A percentile compares a stretch with the other conserved stretches of the same genome.
Evolutionary conservation across 495 filamentous ascomycete species (phyloP).

Genomic region (Aspergillus egyptiacus): DNA sequence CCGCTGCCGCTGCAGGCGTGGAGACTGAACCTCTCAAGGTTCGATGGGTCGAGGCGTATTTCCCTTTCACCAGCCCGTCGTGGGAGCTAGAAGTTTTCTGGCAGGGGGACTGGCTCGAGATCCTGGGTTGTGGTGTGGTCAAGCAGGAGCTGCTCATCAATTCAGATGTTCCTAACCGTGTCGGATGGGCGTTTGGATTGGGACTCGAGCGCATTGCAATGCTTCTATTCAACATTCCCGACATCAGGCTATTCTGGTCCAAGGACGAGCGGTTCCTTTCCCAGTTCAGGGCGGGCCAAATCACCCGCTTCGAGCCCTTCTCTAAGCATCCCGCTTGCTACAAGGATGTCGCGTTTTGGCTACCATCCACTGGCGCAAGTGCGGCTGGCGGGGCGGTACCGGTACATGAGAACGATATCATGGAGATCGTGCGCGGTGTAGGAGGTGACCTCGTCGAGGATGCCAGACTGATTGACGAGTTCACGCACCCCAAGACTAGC

Average conservation of each 20-base stretch:
- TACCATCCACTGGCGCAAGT: slow-evolving; percentile 47
- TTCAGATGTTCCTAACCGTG: slow-evolving; percentile 64
- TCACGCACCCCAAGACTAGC: slow-evolving; percentile 80
- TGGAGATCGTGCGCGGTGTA: slow-evolving; percentile 81
- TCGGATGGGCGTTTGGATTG: slow-evolving; percentile 95
- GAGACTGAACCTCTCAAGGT: slow-evolving; percentile 66
- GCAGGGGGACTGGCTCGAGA: slow-evolving; percentile 89
- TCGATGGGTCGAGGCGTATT: slow-evolving; percentile 92
- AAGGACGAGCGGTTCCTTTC: slow-evolving; percentile 70
- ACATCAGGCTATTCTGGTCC: slow-evolving; percentile 98
- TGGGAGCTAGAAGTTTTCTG: slow-evolving; percentile 97
- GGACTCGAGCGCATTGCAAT: slow-evolving; percentile 93
- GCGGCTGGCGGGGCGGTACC: slow-evolving; percentile 47
- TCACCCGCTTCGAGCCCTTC: slow-evolving; percentile 74
- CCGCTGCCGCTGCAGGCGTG: slow-evolving; percentile 45
- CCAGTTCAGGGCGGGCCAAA: slow-evolving; percentile 67
- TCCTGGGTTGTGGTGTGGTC: slow-evolving; percentile 88
- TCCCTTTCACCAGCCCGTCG: slow-evolving; percentile 90
- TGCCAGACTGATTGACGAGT: slow-evolving; percentile 75
- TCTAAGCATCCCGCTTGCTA: slow-evolving; percentile 82
- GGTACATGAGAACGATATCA: slow-evolving; percentile 93
- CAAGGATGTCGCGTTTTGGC: slow-evolving; percentile 94
- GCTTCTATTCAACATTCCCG: slow-evolving; percentile 90
- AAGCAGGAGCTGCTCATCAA: slow-evolving; percentile 72
- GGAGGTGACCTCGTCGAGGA: slow-evolving; percentile 83